These are phyloP conservation scores for Wickerhamiella kurtzmanii DNA, from an alignment of 805 yeast species.

Conservation along the genomic window DNA sequence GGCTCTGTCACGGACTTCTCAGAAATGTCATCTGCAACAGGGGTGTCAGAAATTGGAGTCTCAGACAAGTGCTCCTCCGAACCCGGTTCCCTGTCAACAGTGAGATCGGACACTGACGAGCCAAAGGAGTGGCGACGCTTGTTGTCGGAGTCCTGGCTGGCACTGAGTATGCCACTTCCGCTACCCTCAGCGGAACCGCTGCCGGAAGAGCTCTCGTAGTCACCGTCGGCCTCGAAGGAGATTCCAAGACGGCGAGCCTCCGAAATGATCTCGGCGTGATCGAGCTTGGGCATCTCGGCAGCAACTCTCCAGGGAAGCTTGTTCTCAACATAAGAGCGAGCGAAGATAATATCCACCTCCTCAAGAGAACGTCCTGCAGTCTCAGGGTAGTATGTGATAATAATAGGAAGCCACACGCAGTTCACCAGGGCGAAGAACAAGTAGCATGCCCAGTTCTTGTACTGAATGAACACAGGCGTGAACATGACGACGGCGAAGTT, in stretches of 20 bases:
- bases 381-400: conserved; percentile 61
- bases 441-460: conserved; percentile 47
- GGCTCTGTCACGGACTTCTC: conserved; percentile 7
- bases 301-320: conserved; percentile 54
- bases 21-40: conserved; percentile 5
- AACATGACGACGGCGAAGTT: conserved; percentile 58
- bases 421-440: conserved; percentile 56
- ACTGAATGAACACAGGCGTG: conserved; percentile 40
- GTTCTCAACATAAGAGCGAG: conserved; percentile 45
- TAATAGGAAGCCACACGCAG: conserved; percentile 44
- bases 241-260: conserved; percentile 49
- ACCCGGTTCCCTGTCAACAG: neutral
- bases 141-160: conserved; percentile 2
- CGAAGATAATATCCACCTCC: conserved; percentile 56
- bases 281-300: conserved; percentile 43
- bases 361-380: conserved; percentile 65
- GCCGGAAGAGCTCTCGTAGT: conserved; percentile 2
- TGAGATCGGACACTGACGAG: conserved; percentile 8
- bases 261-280: conserved; percentile 43
- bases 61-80: neutral
- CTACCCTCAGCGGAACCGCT: neutral
- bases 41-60: neutral
- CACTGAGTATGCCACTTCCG: neutral
- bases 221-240: conserved; percentile 13
- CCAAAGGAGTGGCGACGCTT: conserved; percentile 6